Base-by-base conservation (phyloP, 768 basidiomycete genomes). In the Boletales sp. region DNA sequence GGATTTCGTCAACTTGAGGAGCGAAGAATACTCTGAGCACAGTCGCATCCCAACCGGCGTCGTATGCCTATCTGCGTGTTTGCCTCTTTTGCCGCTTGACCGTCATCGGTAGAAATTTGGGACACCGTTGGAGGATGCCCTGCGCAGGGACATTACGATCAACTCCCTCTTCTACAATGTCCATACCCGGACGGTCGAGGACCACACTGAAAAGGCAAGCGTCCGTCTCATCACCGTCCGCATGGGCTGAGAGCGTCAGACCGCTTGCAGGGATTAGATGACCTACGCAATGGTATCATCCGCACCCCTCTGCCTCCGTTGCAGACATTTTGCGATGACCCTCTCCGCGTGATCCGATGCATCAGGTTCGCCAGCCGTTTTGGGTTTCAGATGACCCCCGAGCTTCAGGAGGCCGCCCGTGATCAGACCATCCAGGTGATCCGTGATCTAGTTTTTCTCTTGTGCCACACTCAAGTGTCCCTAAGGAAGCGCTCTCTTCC, bases 141-240 rank as follows among this genome's bases (percentile, higher is more conserved):
- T 88, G 42, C 76, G 97, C 45, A 76, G 97, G 60, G 97, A 99
- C 66, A 82, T 88, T 27, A 98, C 97, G 1, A 97, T 99, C 67
- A 99, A 99, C 63, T 75, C 95, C 0, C 73, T 99, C 8, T 98
- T 98, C 71, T 98, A 94, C 72, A 98, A 99, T 56, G 80, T 99
- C 2, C 93, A 97, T 60, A 84, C 86, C 1, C 79, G 83, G 13
- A 57, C 71, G 4, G 86, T 99, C 3, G 97, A 99, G 63, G 97
- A 99, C 64, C 79, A 79, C 59, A 95, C 93, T 1, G 79, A 76
- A 58, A 86, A 84, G 78, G 91, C 86, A 62, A 29, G 52, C 24
- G n/a, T 10, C 42, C 21, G 21, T 21, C 21, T 2, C 21, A 21
- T 21, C 21, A 21, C 21, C 21, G 21, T 37, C 5, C 38, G 12